A percentile compares a stretch with the other conserved stretches of the same genome.
phyloP scores from a whole-genome alignment of 306 rosid species.

The cucumber (Cucumis sativus) region DNA sequence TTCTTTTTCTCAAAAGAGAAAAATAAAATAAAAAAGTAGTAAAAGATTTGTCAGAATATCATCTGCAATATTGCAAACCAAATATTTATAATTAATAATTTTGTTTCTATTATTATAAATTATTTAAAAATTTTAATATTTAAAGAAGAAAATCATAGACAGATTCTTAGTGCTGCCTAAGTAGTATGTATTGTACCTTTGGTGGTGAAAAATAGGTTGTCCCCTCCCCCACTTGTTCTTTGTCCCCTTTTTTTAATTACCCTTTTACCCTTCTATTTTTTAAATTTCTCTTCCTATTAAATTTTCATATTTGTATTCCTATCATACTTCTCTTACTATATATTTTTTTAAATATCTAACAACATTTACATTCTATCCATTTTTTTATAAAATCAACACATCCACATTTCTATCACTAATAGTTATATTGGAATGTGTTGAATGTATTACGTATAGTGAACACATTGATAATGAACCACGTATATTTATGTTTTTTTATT shows the following conservation, averaged over 20 bases:
- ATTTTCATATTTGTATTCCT: no score
- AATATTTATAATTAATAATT: neutral
- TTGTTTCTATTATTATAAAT: neutral
- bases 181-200: neutral
- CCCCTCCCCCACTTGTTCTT: neutral
- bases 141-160: neutral
- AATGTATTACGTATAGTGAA: no score
- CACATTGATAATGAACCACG: no score
- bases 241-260: neutral
- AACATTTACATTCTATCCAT: no score
- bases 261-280: no score
- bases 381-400: no score
- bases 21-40: neutral
- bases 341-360: no score
- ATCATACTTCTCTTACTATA: no score
- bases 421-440: no score
- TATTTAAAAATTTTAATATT: neutral
- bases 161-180: neutral
- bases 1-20: neutral
- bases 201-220: conserved; percentile 6
- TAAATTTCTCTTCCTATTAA: no score
- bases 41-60: neutral
- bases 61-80: neutral
- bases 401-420: no score
- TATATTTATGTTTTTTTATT: no score